Evolutionary conservation across 1,284 basidiomycete species (phyloP).

Genomic region (Anthracocystis walkeri): DNA sequence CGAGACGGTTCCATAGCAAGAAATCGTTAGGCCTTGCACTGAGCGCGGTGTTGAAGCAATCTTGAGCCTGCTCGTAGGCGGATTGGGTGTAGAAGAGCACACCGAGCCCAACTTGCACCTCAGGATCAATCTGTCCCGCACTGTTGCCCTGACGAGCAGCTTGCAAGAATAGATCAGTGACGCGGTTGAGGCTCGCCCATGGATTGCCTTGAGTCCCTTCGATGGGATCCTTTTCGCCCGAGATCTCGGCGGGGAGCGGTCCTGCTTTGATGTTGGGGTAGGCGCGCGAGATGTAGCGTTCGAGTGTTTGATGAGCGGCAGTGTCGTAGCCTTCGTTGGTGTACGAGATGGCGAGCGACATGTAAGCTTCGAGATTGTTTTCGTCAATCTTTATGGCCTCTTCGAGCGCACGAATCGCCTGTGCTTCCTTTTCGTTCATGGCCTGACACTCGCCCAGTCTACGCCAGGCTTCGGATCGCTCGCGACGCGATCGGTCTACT

Average conservation of each 20-base stretch:
- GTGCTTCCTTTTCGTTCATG: constrained; percentile 85
- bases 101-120: constrained; percentile 92
- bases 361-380: constrained; percentile 75
- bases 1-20: constrained; percentile 93
- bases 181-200: constrained; percentile 85
- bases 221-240: constrained; percentile 72
- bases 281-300: constrained; percentile 84
- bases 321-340: constrained; percentile 95
- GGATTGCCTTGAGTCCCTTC: constrained; percentile 71
- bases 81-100: constrained; percentile 89
- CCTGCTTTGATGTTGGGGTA: constrained; percentile 76
- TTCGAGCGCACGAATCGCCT: constrained; percentile 74
- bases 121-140: constrained; percentile 81
- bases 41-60: constrained; percentile 90
- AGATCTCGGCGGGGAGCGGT: constrained; percentile 74
- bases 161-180: constrained; percentile 86
- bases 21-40: constrained; percentile 87
- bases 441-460: constrained; percentile 91
- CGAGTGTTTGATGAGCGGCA: constrained; percentile 86
- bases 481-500: constrained; percentile 58
- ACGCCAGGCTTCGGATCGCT: constrained; percentile 87
- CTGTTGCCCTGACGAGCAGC: constrained; percentile 77
- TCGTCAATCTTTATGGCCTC: constrained; percentile 76
- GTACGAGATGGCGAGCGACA: constrained; percentile 87
- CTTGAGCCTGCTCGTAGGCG: constrained; percentile 83